These are phyloP conservation scores for Neurospora terricola DNA, from an alignment of 495 filamentous ascomycete species.

Conservation along the genomic window DNA sequence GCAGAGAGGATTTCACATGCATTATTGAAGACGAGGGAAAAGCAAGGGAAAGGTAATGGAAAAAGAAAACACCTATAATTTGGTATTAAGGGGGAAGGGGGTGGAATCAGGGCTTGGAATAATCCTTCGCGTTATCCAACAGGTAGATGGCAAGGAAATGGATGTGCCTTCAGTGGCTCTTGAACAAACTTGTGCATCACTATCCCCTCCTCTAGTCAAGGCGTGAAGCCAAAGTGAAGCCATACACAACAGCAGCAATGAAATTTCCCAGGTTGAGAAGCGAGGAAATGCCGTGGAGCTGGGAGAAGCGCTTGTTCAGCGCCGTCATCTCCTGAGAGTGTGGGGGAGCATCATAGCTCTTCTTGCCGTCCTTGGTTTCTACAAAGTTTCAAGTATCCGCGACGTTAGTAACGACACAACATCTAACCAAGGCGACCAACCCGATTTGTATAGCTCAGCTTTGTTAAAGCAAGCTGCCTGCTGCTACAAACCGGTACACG, in stretches of 20 bases:
- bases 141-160: not conserved
- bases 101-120: not conserved
- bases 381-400: not conserved
- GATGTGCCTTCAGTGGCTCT: not conserved
- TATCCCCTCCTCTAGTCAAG: slow-evolving; percentile 21
- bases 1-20: not conserved
- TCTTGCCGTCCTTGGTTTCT: slow-evolving; percentile 64
- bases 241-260: slow-evolving; percentile 61
- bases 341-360: slow-evolving; percentile 60
- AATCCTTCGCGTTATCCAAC: not conserved
- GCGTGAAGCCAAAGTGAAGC: slow-evolving; percentile 52
- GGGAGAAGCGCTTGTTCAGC: slow-evolving; percentile 71
- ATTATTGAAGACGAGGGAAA: not conserved
- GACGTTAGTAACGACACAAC: not conserved
- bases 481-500: not conserved
- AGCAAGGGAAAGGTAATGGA: not conserved
- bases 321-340: slow-evolving; percentile 72
- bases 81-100: not conserved
- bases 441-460: not conserved
- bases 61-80: not conserved
- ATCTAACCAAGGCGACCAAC: no score
- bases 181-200: not conserved
- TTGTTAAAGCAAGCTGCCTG: not conserved
- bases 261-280: slow-evolving; percentile 63
- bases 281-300: slow-evolving; percentile 68